Evolutionary conservation across 768 basidiomycete genomes (phyloP), one percentile per base, ranked within the genome.

Genomic region (Mycena sanguinolenta): DNA sequence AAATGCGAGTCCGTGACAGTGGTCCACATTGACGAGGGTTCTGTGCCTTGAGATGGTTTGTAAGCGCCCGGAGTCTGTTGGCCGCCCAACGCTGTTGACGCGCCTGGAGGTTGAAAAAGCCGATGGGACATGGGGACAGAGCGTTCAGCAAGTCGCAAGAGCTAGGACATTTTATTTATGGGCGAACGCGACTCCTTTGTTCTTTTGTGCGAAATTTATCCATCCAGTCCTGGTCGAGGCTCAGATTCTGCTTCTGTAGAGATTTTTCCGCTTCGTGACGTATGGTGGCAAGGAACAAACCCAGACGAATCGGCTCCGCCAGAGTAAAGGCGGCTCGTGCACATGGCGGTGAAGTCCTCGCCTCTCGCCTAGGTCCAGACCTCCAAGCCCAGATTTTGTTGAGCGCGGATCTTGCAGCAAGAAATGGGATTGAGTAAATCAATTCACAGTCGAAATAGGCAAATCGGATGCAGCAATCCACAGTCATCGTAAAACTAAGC

Each of bases 1-100:
- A 61, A 55, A 60, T 61, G 38, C 39, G 19, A 34, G 54, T 44
- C 19, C 52, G 53, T 34, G 49, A 49, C 38, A 17, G 21, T 19
- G 54, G 17, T 13, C 8, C 58, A 25, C n/a, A 42, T 25, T 52
- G 65, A 52, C 65, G 46, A 52, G 57, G n/a, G 12, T 60, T 67
- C 58, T 60, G 49, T 52, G 49, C 58, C 65, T 52, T 14, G 17
- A 30, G n/a, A 49, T 44, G 34, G 25, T 34, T 10, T 10, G 32
- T 5, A 34, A 34, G 4, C 32, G n/a, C 23, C 49, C 49, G 25
- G 49, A 53, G 49, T 34, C 9, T 38, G 13, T 5, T 30, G 38
- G n/a, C 27, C 25, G 23, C 61, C 32, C 23, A 23, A 52, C 34
- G 7, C 38, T 17, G 32, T 34, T 34, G 61, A 19, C 25, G 49